These are phyloP conservation scores for Zygosaccharomyces sapae DNA, from an alignment of 1,139 yeast genomes.

Conservation along the genomic window DNA sequence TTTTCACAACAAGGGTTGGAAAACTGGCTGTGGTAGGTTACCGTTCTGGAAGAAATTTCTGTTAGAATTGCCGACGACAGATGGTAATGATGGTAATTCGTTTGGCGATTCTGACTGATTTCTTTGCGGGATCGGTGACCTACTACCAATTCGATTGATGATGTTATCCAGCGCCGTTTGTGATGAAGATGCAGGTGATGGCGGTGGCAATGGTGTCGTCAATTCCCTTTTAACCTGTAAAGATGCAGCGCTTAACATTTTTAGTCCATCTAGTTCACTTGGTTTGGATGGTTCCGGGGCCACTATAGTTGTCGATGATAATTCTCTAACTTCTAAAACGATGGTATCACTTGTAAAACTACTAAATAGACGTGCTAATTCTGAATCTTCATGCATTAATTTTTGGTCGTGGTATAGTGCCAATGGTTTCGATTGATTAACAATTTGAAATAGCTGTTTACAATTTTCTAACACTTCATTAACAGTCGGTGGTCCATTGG, in stretches of 20 bases:
- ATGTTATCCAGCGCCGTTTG: conserved; percentile 25
- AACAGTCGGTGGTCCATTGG: conserved; percentile 36
- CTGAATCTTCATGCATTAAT: conserved; percentile 28
- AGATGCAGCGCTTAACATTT: conserved; percentile 28
- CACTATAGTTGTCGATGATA: conserved; percentile 6
- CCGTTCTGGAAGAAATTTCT: conserved; percentile 28
- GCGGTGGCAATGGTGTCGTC: conserved; percentile 5
- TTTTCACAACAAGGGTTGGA: conserved; percentile 29
- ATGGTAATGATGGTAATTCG: conserved; percentile 10
- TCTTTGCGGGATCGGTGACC: conserved; percentile 8
- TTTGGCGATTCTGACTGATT: conserved; percentile 1
- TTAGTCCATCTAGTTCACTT: conserved; percentile 22
- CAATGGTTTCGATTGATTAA: conserved; percentile 17
- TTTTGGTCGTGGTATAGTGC: conserved; percentile 23
- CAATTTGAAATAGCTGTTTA: conserved; percentile 29
- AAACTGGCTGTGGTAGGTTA: conserved; percentile 32
- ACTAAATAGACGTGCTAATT: conserved; percentile 31
- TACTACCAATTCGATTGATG: conserved; percentile 24
- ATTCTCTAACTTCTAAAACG: conserved; percentile 27
- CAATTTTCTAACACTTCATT: conserved; percentile 33
- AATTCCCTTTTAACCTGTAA: conserved; percentile 21
- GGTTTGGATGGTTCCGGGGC: conserved; percentile 7
- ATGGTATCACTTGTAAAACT: conserved; percentile 27
- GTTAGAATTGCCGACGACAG: conserved; percentile 6
- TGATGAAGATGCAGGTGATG: conserved; percentile 13